phyloP scores from a whole-genome alignment of 805 yeast genomes.

The Sugiyamaella lignohabitans region DNA sequence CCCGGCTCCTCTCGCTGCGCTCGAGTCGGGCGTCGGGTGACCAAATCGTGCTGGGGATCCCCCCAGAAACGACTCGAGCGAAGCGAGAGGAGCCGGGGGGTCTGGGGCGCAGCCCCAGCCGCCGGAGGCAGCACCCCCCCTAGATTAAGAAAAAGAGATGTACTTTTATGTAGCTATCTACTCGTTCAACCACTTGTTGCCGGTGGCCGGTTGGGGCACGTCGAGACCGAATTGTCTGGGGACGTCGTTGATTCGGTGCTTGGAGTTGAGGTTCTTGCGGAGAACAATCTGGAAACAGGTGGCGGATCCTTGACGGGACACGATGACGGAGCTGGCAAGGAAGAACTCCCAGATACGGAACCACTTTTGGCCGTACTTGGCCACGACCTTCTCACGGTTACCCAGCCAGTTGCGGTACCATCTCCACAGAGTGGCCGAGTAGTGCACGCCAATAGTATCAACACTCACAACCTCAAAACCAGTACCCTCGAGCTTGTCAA shows the following conservation, averaged over 20 bases:
- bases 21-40: background rate
- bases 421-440: conserved; percentile 84
- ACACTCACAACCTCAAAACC: conserved; percentile 80
- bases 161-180: background rate
- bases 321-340: conserved; percentile 73
- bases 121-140: background rate
- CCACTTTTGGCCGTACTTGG: conserved; percentile 85
- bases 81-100: background rate
- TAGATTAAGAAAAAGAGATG: too few relatives aligned
- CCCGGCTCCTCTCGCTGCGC: background rate
- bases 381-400: conserved; percentile 66
- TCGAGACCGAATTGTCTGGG: conserved; percentile 71
- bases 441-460: conserved; percentile 89
- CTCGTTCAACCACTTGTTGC: conserved; percentile 26
- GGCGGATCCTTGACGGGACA: conserved; percentile 90
- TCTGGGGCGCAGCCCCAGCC: background rate
- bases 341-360: conserved; percentile 90
- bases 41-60: too few relatives aligned
- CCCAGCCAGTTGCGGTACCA: conserved; percentile 95
- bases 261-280: conserved; percentile 82
- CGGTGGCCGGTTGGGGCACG: conserved; percentile 30
- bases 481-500: conserved; percentile 66
- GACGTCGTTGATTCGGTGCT: conserved; percentile 75
- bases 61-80: too few relatives aligned
- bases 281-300: conserved; percentile 85